Conservation (phyloP, 306 rosid genomes). For the Neltuma alba region DNA sequence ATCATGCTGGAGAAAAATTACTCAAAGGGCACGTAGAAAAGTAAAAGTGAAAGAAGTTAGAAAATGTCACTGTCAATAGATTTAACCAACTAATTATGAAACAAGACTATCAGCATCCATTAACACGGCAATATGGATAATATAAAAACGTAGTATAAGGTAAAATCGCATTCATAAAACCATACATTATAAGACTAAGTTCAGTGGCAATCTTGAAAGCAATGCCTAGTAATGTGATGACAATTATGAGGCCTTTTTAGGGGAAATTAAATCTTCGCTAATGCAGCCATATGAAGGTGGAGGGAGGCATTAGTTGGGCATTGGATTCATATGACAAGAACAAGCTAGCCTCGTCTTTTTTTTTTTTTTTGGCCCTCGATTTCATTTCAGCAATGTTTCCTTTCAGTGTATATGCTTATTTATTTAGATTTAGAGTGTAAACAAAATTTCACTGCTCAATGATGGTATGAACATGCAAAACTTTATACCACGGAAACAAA, state of each 20-base stretch:
- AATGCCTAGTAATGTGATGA: not conserved
- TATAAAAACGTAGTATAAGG: not conserved
- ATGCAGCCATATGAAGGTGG: conserved; percentile 4
- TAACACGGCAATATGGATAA: not conserved
- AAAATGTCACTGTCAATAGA: not conserved
- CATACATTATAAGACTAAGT: not conserved
- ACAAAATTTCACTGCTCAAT: conserved; percentile 24
- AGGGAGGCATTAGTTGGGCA: not conserved
- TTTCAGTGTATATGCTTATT: not conserved
- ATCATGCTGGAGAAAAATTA: conserved; percentile 4
- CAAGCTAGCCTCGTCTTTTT: no score
- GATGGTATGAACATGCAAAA: not conserved
- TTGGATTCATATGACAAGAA: not conserved
- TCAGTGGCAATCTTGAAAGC: conserved; percentile 17
- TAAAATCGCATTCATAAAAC: conserved; percentile 18
- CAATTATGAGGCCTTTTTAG: not conserved
- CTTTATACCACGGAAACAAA: conserved; percentile 8
- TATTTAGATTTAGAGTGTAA: conserved; percentile 3
- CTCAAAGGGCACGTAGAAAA: not conserved
- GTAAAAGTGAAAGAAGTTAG: not conserved
- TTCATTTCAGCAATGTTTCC: conserved; percentile 8
- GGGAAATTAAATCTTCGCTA: conserved; percentile 1
- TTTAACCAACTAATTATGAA: conserved; percentile 6
- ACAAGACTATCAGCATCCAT: conserved; percentile 16
- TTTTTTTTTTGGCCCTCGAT: no score